Base-by-base conservation (phyloP, 352 stramenopile species). In the Salisapilia sapeloensis region DNA sequence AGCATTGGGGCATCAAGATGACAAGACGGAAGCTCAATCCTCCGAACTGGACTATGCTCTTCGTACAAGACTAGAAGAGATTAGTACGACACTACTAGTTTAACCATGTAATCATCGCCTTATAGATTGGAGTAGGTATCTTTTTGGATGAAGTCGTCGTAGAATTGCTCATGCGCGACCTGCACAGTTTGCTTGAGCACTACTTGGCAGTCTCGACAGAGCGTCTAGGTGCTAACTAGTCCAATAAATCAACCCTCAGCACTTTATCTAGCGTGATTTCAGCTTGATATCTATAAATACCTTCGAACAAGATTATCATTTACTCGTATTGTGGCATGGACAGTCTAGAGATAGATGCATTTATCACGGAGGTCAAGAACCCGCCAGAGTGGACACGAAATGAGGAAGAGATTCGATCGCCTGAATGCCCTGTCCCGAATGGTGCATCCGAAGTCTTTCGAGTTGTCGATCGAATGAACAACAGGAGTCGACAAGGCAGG, bases 101-200 rank as follows among this genome's bases (percentile, higher is more conserved):
- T n/a, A 4, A 2, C 16, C 13, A 5, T 4, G 0, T 6, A 27
- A 6, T 20, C 7, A 6, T 15, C 10, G 35, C 11, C 6, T 6
- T 27, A 12, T 31, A 10, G 27, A 4, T n/a, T 38, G 12, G 16
- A 9, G 7, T n/a, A 83, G 67, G 63, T 5, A 51, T 77, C 11
- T 85, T 85, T 30, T 46, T 87, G 12, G 61, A 87, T 15, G 72
- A 87, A 38, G 58, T 87, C 14, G 60, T 87, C n/a, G 40, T 77
- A 9, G 65, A 85, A 19, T 44, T 87, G 16, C 59, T 82, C 5
- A 77, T 83, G 61, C 62, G 69, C 16, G 72, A 87, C 26, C 49
- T 82, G 20, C 63, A 84, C 24, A 59, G 38, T 20, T 50, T 87
- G 4, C 42, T 87, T 20, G 62, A 82, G 2, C 39, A 58, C 6